Base-by-base conservation (phyloP, 352 stramenopile genomes). In the Globisporangium apiculatum region DNA sequence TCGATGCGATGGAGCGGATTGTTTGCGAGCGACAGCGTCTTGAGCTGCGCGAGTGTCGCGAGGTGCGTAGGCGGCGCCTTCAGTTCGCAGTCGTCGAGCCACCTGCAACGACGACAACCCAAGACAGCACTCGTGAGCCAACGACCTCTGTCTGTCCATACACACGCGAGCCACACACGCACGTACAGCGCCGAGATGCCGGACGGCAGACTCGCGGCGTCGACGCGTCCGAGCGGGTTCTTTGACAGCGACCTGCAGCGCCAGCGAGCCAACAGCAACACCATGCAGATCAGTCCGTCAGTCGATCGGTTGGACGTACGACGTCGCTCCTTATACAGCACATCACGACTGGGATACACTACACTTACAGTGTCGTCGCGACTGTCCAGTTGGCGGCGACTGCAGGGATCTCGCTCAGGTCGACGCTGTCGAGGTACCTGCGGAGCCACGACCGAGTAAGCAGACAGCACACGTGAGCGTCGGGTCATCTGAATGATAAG, bases 381-480 rank as follows among this genome's bases (percentile, higher is more conserved):
- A 60, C 18, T 5, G 38, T 64, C 58, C 58, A 64, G 31, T 64
- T 64, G 14, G 9, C 48, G 36, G 58, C 58, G 0, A 51, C 47
- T 3, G 31, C 38, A 40, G 58, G 58, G 42, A 64, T 59, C 17
- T 48, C 52, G n/a, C 15, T 37, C 18, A 64, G 41, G n/a, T 35
- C 52, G 36, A 60, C 42, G 15, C 49, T 55, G 6, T 64, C 58
- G 36, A 64, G 58, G 9, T 55, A 50, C 46, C 58, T 64, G 37
- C 5, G 40, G 24, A 31, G 24, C 24, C 24, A 3, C 24, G 24
- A 31, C 24, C 24, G 24, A 31, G 17, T 7, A 42, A 1, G n/a
- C 48, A 43, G 41, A 36, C 31, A 17, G 7, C 18, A n/a, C 14
- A 7, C n/a, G 10, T 43, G 15, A 42, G 31, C 9, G 1, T 11